A percentile compares a stretch with the other conserved stretches of the same genome.
Evolutionary conservation across 805 yeast species (phyloP).

Genomic region (Diddensiella caesifluorescens): DNA sequence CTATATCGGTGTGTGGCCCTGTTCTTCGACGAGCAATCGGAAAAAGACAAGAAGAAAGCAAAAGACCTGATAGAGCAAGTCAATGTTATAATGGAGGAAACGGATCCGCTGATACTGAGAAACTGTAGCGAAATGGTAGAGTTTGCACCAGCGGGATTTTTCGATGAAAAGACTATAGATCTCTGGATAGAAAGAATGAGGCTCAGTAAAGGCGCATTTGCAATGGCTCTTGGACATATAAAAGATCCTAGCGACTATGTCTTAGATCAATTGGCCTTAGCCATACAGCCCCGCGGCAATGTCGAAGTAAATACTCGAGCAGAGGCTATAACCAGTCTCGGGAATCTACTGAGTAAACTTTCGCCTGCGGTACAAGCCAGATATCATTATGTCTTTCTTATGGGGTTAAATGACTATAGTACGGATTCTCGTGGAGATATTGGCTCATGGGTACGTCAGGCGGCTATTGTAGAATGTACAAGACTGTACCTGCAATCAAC

Average conservation of each 20-base stretch:
- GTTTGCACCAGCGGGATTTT: background rate
- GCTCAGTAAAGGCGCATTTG: conserved; percentile 4
- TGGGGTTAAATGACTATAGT: conserved; percentile 68
- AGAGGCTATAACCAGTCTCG: conserved; percentile 1
- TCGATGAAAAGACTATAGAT: background rate
- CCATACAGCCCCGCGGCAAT: background rate
- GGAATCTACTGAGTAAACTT: background rate
- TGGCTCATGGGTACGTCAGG: conserved; percentile 66
- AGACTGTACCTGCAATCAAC: conserved; percentile 1
- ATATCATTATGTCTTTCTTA: conserved; percentile 22
- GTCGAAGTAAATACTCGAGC: conserved; percentile 3
- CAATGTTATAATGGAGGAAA: conserved; percentile 6
- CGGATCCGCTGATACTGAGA: background rate
- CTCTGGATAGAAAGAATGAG: conserved; percentile 4
- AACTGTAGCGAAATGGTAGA: background rate
- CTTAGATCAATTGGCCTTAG: background rate
- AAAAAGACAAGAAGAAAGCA: background rate
- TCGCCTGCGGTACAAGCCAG: background rate
- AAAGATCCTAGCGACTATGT: background rate
- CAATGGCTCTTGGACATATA: conserved; percentile 2
- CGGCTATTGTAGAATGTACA: conserved; percentile 39
- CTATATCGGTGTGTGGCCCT: conserved; percentile 18
- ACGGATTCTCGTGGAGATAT: conserved; percentile 82
- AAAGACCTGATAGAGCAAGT: background rate
- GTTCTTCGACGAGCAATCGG: background rate